Evolutionary conservation across 768 basidiomycete species (phyloP), one percentile per base, ranked within the genome.

Genomic region (Mycena belliarum): DNA sequence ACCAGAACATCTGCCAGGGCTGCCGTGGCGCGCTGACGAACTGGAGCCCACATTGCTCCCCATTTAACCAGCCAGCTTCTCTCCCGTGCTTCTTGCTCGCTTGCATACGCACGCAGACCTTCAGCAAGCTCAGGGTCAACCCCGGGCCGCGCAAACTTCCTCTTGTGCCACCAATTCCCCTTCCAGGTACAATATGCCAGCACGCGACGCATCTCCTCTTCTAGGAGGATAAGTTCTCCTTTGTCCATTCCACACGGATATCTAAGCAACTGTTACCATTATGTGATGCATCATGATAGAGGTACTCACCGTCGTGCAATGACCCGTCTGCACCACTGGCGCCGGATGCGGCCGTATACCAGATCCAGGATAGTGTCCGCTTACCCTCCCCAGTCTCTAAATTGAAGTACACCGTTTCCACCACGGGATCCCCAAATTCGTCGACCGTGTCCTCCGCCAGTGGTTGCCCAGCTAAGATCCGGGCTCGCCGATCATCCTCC

Each of bases 131-230:
- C 49, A 0, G 18, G 14, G 2, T 41, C 9, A 0, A 57, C 55
- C 12, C 25, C 35, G 0, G 24, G 16, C 6, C 53, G 23, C 6
- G 40, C 18, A 2, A 8, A 24, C 4, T 9, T 11, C 26, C 26
- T n/a, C 11, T 41, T 15, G 1, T 47, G 35, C 65, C 65, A 65
- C 61, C 55, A 63, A 0, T 16, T 2, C 0, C 58, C 50, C 40
- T 56, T 57, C 58, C 59, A 60, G 14, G 16, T 16, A 24, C 58
- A 65, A 55, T 55, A 74, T 11, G 33, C 43, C 0, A 66, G 20
- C 1, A 59, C 47, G 0, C 68, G 60, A 0, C 67, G 44, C 73
- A 73, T 74, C 57, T 74, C 73, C 51, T 72, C 69, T 1, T 51
- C 49, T 4, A 70, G 42, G 1, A 69, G 55, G 1, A 45, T 24